phyloP scores from a whole-genome alignment of 1,139 yeast species.

The Debaryomycetaceae sp. region DNA sequence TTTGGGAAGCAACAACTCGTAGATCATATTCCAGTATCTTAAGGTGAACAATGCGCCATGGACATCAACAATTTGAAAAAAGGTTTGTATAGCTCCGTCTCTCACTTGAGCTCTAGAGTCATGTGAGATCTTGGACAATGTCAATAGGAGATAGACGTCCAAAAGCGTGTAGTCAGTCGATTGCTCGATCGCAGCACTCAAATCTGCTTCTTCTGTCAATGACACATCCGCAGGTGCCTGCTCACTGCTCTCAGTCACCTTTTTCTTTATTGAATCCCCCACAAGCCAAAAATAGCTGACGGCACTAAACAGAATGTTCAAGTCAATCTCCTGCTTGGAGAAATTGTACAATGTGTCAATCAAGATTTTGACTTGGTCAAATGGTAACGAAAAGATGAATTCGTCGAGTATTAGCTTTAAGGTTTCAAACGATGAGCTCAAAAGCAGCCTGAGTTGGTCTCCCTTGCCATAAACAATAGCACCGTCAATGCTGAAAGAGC shows the following conservation, averaged over 20 bases:
- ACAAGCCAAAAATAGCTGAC: slow-evolving; percentile 90
- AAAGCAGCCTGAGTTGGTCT: slow-evolving; percentile 45
- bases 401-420: slow-evolving; percentile 81
- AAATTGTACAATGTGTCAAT: slow-evolving; percentile 72
- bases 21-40: slow-evolving; percentile 50
- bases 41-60: slow-evolving; percentile 55
- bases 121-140: slow-evolving; percentile 56
- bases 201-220: too few species aligned
- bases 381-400: slow-evolving; percentile 68
- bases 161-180: slow-evolving; percentile 28
- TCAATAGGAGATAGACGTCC: slow-evolving; percentile 62
- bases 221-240: slow-evolving; percentile 6
- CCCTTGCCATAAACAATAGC: too few species aligned
- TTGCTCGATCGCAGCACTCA: slow-evolving; percentile 10
- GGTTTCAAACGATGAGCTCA: slow-evolving; percentile 70
- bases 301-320: slow-evolving; percentile 85
- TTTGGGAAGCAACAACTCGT: slow-evolving; percentile 43
- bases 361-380: slow-evolving; percentile 53
- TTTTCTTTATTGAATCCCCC: slow-evolving; percentile 62
- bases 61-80: slow-evolving; percentile 78
- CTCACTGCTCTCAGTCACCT: slow-evolving; percentile 11
- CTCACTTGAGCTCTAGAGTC: slow-evolving; percentile 77
- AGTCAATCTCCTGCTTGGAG: slow-evolving; percentile 63
- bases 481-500: slow-evolving; percentile 53
- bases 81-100: slow-evolving; percentile 84